Conservation (phyloP, 2,329 filamentous ascomycete species). For the Elsinoe necatrix region DNA sequence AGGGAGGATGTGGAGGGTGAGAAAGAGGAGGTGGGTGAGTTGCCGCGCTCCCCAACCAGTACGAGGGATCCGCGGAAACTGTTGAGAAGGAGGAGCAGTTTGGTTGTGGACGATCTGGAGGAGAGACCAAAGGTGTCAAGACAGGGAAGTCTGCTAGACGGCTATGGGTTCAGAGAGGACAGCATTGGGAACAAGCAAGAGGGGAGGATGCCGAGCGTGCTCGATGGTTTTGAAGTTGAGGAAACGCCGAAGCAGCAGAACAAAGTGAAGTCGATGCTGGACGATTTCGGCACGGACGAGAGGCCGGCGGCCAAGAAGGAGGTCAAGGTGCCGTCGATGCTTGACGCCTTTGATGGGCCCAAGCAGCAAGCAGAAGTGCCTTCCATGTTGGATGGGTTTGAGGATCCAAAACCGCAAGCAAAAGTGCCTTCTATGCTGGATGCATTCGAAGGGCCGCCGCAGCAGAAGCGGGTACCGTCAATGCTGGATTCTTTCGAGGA, state of each 20-base stretch:
- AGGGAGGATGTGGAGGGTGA: slow-evolving; percentile 15
- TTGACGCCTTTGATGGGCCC: slow-evolving; percentile 20
- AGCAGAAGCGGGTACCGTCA: not conserved
- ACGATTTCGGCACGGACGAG: slow-evolving; percentile 20
- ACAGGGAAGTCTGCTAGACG: slow-evolving; percentile 22
- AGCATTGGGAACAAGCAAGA: slow-evolving; percentile 16
- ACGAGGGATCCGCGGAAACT: slow-evolving; percentile 54
- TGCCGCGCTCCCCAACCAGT: slow-evolving; percentile 13
- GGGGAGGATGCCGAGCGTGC: slow-evolving; percentile 19
- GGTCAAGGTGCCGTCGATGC: slow-evolving; percentile 19
- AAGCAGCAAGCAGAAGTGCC: slow-evolving; percentile 33
- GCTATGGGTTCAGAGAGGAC: slow-evolving; percentile 17
- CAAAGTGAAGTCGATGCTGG: slow-evolving; percentile 20
- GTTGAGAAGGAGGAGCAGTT: slow-evolving; percentile 61
- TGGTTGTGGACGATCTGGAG: slow-evolving; percentile 70
- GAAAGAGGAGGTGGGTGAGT: slow-evolving; percentile 25
- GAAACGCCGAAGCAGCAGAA: not conserved
- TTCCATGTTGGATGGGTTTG: slow-evolving; percentile 18
- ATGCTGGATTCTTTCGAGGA: slow-evolving; percentile 21
- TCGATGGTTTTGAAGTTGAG: slow-evolving; percentile 17
- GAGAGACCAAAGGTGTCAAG: slow-evolving; percentile 33
- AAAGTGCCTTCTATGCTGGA: slow-evolving; percentile 13
- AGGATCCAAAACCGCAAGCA: not conserved
- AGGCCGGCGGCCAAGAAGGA: not conserved
- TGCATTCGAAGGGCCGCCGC: not conserved